Percentiles rank a stretch among this genome's conserved stretches.
Evolutionary conservation across 306 rosid genomes (phyloP).

Genomic region (Fragaria iinumae): DNA sequence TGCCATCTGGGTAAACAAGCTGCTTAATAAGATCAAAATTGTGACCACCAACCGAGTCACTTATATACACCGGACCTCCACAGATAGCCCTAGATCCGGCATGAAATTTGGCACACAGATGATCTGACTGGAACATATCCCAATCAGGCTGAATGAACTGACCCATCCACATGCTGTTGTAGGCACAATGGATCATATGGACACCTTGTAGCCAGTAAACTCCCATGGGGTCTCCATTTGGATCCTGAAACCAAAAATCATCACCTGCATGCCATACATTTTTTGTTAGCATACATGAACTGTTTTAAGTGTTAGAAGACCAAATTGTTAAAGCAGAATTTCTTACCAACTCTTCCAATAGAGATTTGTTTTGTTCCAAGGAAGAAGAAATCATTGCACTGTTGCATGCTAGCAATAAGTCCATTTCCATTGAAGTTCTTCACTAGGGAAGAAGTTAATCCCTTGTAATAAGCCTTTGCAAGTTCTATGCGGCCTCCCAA

Average conservation of each 20-base stretch:
- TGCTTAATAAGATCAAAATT: conserved; percentile 65
- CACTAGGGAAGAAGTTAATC: conserved; percentile 51
- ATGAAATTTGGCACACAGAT: conserved; percentile 72
- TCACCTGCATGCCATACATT: conserved; percentile 47
- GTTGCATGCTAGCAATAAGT: conserved; percentile 88
- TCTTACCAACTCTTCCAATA: conserved; percentile 73
- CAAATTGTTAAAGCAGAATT: not conserved
- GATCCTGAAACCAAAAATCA: conserved; percentile 94
- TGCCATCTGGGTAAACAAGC: conserved; percentile 78
- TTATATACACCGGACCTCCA: conserved; percentile 80
- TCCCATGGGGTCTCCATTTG: conserved; percentile 89
- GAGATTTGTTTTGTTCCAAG: conserved; percentile 72
- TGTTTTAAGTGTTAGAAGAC: not conserved
- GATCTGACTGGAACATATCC: conserved; percentile 96
- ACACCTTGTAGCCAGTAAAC: conserved; percentile 80
- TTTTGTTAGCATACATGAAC: not conserved
- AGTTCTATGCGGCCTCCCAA: conserved; percentile 82
- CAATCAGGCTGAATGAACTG: conserved; percentile 86
- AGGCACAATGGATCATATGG: conserved; percentile 86
- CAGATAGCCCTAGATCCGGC: conserved; percentile 89
- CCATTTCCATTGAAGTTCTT: conserved; percentile 79
- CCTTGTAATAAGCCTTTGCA: conserved; percentile 70
- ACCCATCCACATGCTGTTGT: conserved; percentile 95
- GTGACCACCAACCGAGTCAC: conserved; percentile 70
- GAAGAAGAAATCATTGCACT: conserved; percentile 86